Conservation (phyloP, 2,329 filamentous ascomycete genomes). For the Ascochyta rabiei region DNA sequence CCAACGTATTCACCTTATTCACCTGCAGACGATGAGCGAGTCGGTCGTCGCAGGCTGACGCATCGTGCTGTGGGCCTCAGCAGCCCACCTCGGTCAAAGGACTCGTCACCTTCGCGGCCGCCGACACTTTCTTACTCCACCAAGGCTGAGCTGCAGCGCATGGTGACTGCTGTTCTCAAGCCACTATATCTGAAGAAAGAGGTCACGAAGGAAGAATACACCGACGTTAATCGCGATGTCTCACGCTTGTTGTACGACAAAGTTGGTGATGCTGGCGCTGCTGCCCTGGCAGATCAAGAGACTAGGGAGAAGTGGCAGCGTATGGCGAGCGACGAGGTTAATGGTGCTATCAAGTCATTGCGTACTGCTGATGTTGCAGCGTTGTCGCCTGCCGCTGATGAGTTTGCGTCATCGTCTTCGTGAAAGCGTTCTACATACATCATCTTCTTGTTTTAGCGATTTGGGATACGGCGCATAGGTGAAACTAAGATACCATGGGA, state of each 20-base stretch:
- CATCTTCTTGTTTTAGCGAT: slow-evolving; percentile 1
- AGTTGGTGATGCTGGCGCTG: slow-evolving; percentile 56
- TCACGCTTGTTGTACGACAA: slow-evolving; percentile 84
- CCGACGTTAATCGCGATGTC: slow-evolving; percentile 86
- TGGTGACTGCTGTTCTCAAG: slow-evolving; percentile 82
- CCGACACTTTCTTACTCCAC: slow-evolving; percentile 74
- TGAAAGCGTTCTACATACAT: slow-evolving; percentile 6
- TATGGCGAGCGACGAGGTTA: slow-evolving; percentile 78
- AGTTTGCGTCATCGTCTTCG: slow-evolving; percentile 38
- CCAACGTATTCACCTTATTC: slow-evolving; percentile 74
- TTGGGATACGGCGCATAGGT: slow-evolving; percentile 4
- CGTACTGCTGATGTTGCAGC: slow-evolving; percentile 17
- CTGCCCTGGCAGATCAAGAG: slow-evolving; percentile 65
- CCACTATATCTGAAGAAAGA: slow-evolving; percentile 81
- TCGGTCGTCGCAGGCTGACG: slow-evolving; percentile 34
- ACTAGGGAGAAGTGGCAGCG: slow-evolving; percentile 74
- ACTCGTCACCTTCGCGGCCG: slow-evolving; percentile 71
- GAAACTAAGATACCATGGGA: slow-evolving; percentile 15
- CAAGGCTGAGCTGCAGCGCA: slow-evolving; percentile 86
- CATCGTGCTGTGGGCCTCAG: slow-evolving; percentile 42
- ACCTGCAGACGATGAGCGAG: slow-evolving; percentile 52
- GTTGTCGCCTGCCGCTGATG: slow-evolving; percentile 34
- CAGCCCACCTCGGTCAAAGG: slow-evolving; percentile 59
- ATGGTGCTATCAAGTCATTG: slow-evolving; percentile 65
- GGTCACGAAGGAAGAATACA: slow-evolving; percentile 88